Evolutionary conservation across 1,139 yeast genomes (phyloP), one percentile per base, ranked within the genome.

Genomic region (Debaryomyces singareniensis): DNA sequence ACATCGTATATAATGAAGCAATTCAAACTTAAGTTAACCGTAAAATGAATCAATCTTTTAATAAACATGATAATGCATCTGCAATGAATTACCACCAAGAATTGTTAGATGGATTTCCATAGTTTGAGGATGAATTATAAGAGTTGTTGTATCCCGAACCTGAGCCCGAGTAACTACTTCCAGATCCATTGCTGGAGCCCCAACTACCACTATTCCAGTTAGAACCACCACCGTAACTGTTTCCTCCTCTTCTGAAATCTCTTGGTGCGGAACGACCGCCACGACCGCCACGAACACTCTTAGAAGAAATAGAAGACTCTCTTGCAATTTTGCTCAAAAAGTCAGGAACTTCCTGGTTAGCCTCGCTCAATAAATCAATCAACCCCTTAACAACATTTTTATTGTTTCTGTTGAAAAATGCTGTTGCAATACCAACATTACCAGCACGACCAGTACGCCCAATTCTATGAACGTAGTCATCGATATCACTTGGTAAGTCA

Each of bases 381-480:
- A 91, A 68, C 40, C 89, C 96, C 61, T 86, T 85, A 45, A 78
- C 93, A 52, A 91, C 73, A 55, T 87, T 87, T 57, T 74, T 78
- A 77, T 87, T 93, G 58, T 83, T 84, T 68, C 97, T 83, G 81
- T 91, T 91, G 68, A 91, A 86, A 72, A 91, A 91, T 33, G 98
- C 95, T 46, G 96, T 89, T 45, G 98, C 96, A 51, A 84, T 73
- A 82, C 98, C 98, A 43, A 83, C 79, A 70, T 91, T 91, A 75
- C 98, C 98, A 52, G 98, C 98, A 79, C 98, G 94, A 66, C 98
- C 98, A 52, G 98, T 91, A 81, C 98, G 93, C 75, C 98, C 98
- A 57, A 91, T 91, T 73, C 98, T 85, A 71, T 91, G 98, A 42
- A 91, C 98, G 58, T 91, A 91, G 65, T 91, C 98, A 62, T 91